A percentile compares a stretch with the other conserved stretches of the same genome.
phyloP scores from a whole-genome alignment of 169 alveolate species.

The Babesia divergens region DNA sequence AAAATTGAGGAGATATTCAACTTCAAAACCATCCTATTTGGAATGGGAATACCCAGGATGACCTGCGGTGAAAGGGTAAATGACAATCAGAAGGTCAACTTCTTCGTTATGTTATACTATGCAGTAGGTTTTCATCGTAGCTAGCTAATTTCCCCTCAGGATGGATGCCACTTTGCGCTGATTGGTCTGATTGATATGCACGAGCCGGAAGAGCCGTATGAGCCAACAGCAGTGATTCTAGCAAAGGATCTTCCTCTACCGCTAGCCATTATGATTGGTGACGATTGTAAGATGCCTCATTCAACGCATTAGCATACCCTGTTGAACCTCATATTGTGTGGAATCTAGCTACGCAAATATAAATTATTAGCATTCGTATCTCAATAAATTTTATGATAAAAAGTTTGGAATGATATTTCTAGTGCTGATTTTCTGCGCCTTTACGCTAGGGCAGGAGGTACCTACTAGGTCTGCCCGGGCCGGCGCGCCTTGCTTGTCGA shows the following conservation, averaged over 20 bases:
- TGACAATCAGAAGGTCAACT: slow-evolving; percentile 4
- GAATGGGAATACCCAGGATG: not conserved
- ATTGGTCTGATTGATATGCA: slow-evolving; percentile 43
- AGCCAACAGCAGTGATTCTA: slow-evolving; percentile 1
- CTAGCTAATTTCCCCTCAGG: not conserved
- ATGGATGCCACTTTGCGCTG: slow-evolving; percentile 38
- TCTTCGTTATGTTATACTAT: slow-evolving; percentile 5
- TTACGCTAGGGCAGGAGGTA: too few species aligned
- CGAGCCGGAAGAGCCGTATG: not conserved
- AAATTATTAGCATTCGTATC: too few species aligned
- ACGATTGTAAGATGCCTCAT: slow-evolving; percentile 23
- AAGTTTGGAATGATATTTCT: too few species aligned
- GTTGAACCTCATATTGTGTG: too few species aligned
- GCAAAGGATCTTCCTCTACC: slow-evolving; percentile 42
- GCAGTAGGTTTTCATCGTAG: slow-evolving; percentile 6
- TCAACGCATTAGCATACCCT: not conserved
- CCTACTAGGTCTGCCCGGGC: too few species aligned
- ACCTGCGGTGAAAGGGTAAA: too few species aligned
- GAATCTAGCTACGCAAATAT: too few species aligned
- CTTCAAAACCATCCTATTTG: not conserved
- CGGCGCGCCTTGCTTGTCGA: too few species aligned
- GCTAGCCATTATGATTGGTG: slow-evolving; percentile 34
- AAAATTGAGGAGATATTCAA: too few species aligned
- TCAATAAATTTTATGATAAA: too few species aligned
- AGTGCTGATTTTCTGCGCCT: too few species aligned